phyloP scores from a whole-genome alignment of 1,284 basidiomycete genomes.

The Naganishia sp. region DNA sequence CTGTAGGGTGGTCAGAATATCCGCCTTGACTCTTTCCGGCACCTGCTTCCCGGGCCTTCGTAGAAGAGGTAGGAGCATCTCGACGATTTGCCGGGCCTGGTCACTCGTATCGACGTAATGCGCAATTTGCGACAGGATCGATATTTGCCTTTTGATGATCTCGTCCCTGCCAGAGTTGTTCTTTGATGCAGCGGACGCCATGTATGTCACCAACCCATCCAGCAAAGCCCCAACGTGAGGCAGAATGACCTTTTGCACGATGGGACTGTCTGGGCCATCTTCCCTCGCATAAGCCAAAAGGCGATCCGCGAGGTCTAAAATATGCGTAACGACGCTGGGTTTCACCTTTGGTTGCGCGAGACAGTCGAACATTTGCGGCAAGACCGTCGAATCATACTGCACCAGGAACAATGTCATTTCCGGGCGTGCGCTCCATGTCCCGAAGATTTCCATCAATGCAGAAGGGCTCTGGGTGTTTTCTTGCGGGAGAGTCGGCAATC shows the following conservation, averaged over 20 bases:
- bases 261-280: conserved; percentile 46
- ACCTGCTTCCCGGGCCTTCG: conserved; percentile 74
- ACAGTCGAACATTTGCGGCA: conserved; percentile 80
- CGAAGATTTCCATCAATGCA: conserved; percentile 82
- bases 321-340: conserved; percentile 71
- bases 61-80: conserved; percentile 77
- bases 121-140: conserved; percentile 76
- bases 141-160: conserved; percentile 78
- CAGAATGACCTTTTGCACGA: conserved; percentile 65
- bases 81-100: conserved; percentile 74
- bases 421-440: conserved; percentile 68
- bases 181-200: conserved; percentile 60
- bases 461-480: conserved; percentile 95
- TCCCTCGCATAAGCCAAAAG: conserved; percentile 64
- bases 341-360: conserved; percentile 83
- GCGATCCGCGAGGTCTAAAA: conserved; percentile 84
- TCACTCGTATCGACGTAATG: conserved; percentile 68
- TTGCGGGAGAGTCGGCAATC: conserved; percentile 69
- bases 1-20: conserved; percentile 76
- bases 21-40: conserved; percentile 82
- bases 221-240: conserved; percentile 78
- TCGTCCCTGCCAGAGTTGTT: conserved; percentile 66
- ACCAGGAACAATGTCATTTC: conserved; percentile 68
- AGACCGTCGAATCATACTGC: conserved; percentile 66
- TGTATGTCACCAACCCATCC: conserved; percentile 69